These are phyloP conservation scores for Hanseniaspora clermontiae DNA, from an alignment of 805 yeast genomes.

Conservation along the genomic window DNA sequence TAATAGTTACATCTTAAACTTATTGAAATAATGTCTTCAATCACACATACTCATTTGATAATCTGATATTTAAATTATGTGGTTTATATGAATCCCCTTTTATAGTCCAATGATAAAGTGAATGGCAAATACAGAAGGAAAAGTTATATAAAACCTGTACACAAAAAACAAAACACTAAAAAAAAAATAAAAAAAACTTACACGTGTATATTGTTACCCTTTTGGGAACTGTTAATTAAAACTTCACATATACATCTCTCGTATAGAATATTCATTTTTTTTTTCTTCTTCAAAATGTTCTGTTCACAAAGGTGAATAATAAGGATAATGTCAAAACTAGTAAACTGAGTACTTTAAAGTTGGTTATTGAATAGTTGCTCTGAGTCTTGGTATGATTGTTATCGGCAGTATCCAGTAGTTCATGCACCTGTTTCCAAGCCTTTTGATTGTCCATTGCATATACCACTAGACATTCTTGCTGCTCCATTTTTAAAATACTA, in stretches of 20 bases:
- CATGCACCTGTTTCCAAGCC: constrained; percentile 37
- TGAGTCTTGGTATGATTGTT: neutral
- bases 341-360: neutral
- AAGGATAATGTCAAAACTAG: neutral
- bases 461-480: constrained; percentile 25
- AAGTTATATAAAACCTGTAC: neutral
- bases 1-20: neutral
- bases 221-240: neutral
- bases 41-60: too few relatives aligned
- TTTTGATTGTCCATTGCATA: constrained; percentile 29
- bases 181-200: neutral
- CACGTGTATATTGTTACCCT: neutral
- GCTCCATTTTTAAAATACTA: constrained; percentile 21
- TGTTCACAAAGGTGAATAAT: neutral
- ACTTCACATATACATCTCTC: neutral
- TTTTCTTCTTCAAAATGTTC: neutral
- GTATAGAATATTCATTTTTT: too few relatives aligned
- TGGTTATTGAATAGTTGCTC: too few relatives aligned
- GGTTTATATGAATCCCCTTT: too few relatives aligned
- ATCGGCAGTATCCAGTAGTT: constrained; percentile 24
- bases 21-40: too few relatives aligned
- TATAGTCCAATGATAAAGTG: too few relatives aligned
- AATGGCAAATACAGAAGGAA: too few relatives aligned
- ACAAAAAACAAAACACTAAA: neutral
- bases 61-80: too few relatives aligned